A percentile compares a stretch with the other conserved stretches of the same genome.
Evolutionary conservation across 768 basidiomycete species (phyloP).

Genomic region (Serendipita sp.): DNA sequence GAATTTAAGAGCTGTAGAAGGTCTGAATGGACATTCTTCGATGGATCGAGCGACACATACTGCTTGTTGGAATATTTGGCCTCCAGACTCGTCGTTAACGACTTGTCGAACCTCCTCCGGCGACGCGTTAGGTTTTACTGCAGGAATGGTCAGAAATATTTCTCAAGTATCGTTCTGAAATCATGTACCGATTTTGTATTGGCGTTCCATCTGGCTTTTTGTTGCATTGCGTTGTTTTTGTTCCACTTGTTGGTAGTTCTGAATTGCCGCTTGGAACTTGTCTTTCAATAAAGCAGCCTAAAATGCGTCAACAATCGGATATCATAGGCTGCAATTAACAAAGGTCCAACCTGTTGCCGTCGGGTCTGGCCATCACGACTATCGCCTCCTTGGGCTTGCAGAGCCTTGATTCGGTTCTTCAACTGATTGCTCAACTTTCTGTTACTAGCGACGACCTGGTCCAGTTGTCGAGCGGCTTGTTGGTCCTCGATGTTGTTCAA

Average conservation of each 20-base stretch:
- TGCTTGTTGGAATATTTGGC: constrained; percentile 67
- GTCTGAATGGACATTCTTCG: not conserved
- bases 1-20: constrained; percentile 45
- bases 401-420: constrained; percentile 39
- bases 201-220: constrained; percentile 51
- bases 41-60: constrained; percentile 20
- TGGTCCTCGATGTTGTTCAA: constrained; percentile 62
- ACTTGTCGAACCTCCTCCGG: constrained; percentile 62
- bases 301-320: not conserved
- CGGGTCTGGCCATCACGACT: constrained; percentile 47
- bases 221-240: constrained; percentile 48
- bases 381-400: constrained; percentile 48
- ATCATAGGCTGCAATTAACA: not conserved
- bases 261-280: constrained; percentile 60
- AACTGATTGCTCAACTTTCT: constrained; percentile 39
- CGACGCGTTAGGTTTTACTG: constrained; percentile 78
- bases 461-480: constrained; percentile 41
- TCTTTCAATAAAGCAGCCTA: constrained; percentile 43
- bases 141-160: not conserved
- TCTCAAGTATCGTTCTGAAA: not conserved
- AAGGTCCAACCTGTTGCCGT: constrained; percentile 46
- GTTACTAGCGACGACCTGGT: constrained; percentile 42
- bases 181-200: constrained; percentile 54
- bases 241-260: constrained; percentile 62
- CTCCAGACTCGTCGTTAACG: constrained; percentile 50